Evolutionary conservation across 768 basidiomycete genomes (phyloP).

Genomic region (Boletus coccyginus): DNA sequence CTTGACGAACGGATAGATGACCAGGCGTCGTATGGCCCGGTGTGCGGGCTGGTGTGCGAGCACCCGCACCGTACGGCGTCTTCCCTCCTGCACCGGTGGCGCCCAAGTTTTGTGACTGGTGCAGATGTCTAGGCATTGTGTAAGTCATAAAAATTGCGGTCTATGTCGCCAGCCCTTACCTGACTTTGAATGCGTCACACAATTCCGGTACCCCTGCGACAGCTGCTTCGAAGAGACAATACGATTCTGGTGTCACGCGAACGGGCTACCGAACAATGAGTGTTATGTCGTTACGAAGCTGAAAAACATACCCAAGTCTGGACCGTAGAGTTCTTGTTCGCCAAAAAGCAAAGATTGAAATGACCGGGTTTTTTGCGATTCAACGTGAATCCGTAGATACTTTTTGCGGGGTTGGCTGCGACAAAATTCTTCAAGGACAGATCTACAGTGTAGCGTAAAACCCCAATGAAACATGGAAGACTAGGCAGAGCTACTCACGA

Average conservation of each 20-base stretch:
- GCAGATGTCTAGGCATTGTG: conserved; percentile 54
- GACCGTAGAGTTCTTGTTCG: conserved; percentile 85
- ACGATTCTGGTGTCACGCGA: conserved; percentile 83
- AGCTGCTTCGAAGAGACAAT: conserved; percentile 86
- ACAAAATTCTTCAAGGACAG: conserved; percentile 85
- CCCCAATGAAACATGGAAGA: not conserved
- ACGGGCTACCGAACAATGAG: conserved; percentile 55
- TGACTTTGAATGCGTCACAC: conserved; percentile 95
- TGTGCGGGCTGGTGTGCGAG: conserved; percentile 74
- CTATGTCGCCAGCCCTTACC: conserved; percentile 39
- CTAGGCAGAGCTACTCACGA: conserved; percentile 53
- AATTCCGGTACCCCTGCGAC: conserved; percentile 90
- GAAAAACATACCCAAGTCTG: conserved; percentile 74
- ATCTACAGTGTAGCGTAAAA: conserved; percentile 45
- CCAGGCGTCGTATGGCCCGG: conserved; percentile 79
- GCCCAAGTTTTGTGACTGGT: conserved; percentile 69
- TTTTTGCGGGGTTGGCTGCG: conserved; percentile 89
- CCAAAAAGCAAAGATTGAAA: conserved; percentile 90
- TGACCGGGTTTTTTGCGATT: conserved; percentile 90
- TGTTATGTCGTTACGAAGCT: not conserved
- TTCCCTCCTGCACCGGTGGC: conserved; percentile 58
- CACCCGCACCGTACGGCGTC: conserved; percentile 75
- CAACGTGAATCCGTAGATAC: conserved; percentile 92
- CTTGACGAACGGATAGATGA: conserved; percentile 70
- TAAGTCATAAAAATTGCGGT: conserved; percentile 3